A percentile compares a stretch with the other conserved stretches of the same genome.
Conservation (phyloP, 176 grass and related monocot species). For the Eragrostis nindensis region DNA sequence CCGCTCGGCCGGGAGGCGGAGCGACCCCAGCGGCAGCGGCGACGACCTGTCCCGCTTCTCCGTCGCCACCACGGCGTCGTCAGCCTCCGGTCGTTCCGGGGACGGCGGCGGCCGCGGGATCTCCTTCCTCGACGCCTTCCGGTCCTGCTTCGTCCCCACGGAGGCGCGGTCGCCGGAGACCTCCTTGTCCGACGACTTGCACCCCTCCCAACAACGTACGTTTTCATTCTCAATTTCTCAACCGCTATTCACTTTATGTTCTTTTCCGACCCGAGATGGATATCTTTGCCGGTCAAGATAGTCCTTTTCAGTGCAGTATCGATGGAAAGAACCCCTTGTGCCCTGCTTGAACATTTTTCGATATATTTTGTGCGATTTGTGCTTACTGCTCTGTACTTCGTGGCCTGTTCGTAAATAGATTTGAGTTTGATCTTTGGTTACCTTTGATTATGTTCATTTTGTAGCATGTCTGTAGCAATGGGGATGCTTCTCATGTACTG, state of each 20-base stretch:
- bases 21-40: slow-evolving; percentile 34
- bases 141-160: slow-evolving; percentile 65
- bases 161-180: slow-evolving; percentile 37
- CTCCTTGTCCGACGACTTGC: slow-evolving; percentile 50
- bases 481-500: not conserved
- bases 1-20: slow-evolving; percentile 25
- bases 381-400: not conserved
- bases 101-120: slow-evolving; percentile 17
- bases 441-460: not conserved
- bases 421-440: not conserved
- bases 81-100: slow-evolving; percentile 18
- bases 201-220: slow-evolving; percentile 43
- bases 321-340: not conserved
- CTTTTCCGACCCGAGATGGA: not conserved
- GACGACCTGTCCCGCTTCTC: slow-evolving; percentile 47
- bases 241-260: not conserved
- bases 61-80: slow-evolving; percentile 38
- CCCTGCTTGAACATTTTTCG: no score
- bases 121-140: slow-evolving; percentile 53
- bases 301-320: slow-evolving; percentile 5
- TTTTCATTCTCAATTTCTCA: not conserved
- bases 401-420: not conserved
- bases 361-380: no score
- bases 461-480: slow-evolving; percentile 8
- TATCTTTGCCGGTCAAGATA: slow-evolving; percentile 2